Evolutionary conservation across 1,284 basidiomycete genomes (phyloP).

Genomic region (Vanrija humicola): DNA sequence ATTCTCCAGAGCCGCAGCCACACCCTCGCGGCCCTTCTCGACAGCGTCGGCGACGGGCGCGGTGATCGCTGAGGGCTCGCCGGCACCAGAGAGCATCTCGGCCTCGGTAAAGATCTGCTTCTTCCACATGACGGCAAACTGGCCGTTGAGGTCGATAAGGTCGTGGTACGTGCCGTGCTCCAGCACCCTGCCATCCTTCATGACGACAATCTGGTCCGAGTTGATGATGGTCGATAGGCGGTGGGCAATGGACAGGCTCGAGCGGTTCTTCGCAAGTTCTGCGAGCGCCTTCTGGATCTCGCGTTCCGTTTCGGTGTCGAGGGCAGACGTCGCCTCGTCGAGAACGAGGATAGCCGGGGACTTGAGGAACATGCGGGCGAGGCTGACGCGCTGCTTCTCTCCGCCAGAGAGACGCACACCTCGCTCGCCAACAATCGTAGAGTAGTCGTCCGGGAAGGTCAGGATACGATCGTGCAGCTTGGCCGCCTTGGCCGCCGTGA

Average conservation of each 20-base stretch:
- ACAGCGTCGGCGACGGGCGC: background rate
- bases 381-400: constrained; percentile 83
- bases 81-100: constrained; percentile 32
- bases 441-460: constrained; percentile 73
- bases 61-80: constrained; percentile 1
- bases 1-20: background rate
- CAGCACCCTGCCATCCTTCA: constrained; percentile 75
- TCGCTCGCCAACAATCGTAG: constrained; percentile 90
- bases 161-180: constrained; percentile 86
- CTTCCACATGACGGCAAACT: constrained; percentile 46
- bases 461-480: constrained; percentile 78
- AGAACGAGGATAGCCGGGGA: constrained; percentile 90
- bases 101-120: constrained; percentile 46
- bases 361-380: constrained; percentile 88
- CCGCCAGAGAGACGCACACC: constrained; percentile 98
- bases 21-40: background rate
- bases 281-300: constrained; percentile 51
- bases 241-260: constrained; percentile 94
- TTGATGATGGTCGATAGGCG: constrained; percentile 39
- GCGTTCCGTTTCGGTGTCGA: constrained; percentile 85
- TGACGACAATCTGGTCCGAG: constrained; percentile 80
- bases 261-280: constrained; percentile 65
- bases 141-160: constrained; percentile 58
- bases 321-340: constrained; percentile 94
- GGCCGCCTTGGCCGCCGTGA: constrained; percentile 75